phyloP scores from a whole-genome alignment of 345 rosid genomes.

The Firmiana major region DNA sequence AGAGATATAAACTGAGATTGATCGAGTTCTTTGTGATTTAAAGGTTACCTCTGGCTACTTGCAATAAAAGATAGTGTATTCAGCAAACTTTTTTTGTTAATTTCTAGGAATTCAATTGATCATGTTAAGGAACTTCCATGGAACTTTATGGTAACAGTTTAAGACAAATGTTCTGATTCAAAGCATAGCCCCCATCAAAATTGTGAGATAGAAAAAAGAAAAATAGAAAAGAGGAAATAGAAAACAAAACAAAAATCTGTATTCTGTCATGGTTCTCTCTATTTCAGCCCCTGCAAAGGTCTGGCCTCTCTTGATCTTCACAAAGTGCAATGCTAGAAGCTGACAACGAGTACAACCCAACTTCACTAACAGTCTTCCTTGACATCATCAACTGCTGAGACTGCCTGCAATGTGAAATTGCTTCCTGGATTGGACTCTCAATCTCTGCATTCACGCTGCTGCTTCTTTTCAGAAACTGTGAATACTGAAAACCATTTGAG shows the following conservation, averaged over 20 bases:
- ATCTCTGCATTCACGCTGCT: constrained; percentile 50
- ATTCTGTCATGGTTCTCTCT: not conserved
- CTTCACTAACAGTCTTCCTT: constrained; percentile 41
- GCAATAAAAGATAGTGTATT: not conserved
- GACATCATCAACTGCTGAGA: constrained; percentile 52
- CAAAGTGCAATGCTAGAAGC: constrained; percentile 38
- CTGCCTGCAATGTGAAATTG: constrained; percentile 86
- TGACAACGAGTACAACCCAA: constrained; percentile 52
- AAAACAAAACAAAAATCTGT: constrained; percentile 11
- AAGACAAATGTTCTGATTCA: constrained; percentile 1
- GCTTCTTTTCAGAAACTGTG: constrained; percentile 58
- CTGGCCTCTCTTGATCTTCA: constrained; percentile 55
- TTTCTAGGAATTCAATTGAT: not conserved
- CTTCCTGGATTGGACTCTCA: constrained; percentile 86
- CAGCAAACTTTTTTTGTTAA: not conserved
- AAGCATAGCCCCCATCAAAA: constrained; percentile 10
- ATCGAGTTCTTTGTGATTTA: not conserved
- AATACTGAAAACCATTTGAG: constrained; percentile 36
- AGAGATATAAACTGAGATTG: not conserved
- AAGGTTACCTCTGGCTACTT: not conserved
- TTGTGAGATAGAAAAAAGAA: not conserved
- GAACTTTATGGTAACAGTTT: constrained; percentile 16
- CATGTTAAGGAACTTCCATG: not conserved
- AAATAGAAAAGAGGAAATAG: not conserved
- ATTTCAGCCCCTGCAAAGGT: constrained; percentile 51